A percentile compares a stretch with the other conserved stretches of the same genome.
These are phyloP conservation scores for Xylogone sp. DNA, from an alignment of 2,329 filamentous ascomycete genomes.

Conservation along the genomic window DNA sequence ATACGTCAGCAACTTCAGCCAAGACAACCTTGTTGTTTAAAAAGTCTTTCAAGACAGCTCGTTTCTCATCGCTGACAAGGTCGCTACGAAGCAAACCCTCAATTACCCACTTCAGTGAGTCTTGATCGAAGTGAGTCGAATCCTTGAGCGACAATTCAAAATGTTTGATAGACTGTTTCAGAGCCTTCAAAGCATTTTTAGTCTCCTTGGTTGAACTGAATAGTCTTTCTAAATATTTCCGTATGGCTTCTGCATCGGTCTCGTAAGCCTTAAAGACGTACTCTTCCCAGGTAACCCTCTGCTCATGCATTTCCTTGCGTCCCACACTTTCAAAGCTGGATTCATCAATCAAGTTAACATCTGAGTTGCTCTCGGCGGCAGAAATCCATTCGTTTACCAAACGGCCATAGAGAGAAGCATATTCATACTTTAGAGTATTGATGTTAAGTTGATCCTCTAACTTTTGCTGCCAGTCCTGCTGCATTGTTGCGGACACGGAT, in stretches of 20 bases:
- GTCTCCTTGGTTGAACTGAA: slow-evolving; percentile 38
- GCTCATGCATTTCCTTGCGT: slow-evolving; percentile 49
- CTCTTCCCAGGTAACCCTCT: slow-evolving; percentile 49
- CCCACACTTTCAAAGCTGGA: slow-evolving; percentile 42
- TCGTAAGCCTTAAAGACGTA: slow-evolving; percentile 46
- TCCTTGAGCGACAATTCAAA: slow-evolving; percentile 25
- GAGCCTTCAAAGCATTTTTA: slow-evolving; percentile 35
- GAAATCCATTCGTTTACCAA: slow-evolving; percentile 51
- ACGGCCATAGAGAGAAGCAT: slow-evolving; percentile 50
- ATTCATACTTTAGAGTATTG: slow-evolving; percentile 47
- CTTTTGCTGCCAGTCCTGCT: slow-evolving; percentile 41
- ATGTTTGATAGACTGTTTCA: slow-evolving; percentile 33
- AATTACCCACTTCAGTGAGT: slow-evolving; percentile 39
- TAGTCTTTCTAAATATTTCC: slow-evolving; percentile 44
- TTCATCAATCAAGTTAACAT: slow-evolving; percentile 22
- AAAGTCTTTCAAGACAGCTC: slow-evolving; percentile 44
- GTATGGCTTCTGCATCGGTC: slow-evolving; percentile 40
- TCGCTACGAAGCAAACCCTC: slow-evolving; percentile 45
- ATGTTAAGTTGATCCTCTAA: slow-evolving; percentile 43
- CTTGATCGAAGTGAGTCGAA: slow-evolving; percentile 33
- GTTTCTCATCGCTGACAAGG: slow-evolving; percentile 47
- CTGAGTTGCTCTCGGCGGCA: slow-evolving; percentile 26
- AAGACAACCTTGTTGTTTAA: slow-evolving; percentile 43
- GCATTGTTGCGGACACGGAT: slow-evolving; percentile 41
- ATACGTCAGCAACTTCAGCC: slow-evolving; percentile 50